Evolutionary conservation across 768 basidiomycete genomes (phyloP).

Genomic region (Lentinula sp.): DNA sequence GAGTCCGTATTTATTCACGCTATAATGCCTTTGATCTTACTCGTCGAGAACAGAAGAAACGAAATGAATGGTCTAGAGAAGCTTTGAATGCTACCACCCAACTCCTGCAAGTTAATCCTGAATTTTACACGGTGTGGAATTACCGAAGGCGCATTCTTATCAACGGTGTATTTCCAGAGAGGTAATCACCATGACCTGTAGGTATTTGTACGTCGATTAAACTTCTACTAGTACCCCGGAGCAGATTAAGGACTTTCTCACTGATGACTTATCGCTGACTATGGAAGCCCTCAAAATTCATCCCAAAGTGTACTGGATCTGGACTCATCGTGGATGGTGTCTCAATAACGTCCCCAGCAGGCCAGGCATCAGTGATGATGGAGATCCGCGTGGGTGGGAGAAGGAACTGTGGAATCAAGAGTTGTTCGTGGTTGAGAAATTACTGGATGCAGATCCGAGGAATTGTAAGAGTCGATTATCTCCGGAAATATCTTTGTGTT

Average conservation of each 20-base stretch:
- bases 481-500: not conserved
- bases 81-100: constrained; percentile 73
- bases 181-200: constrained; percentile 33
- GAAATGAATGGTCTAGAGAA: constrained; percentile 62
- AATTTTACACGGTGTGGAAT: constrained; percentile 97
- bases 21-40: constrained; percentile 1
- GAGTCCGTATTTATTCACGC: constrained; percentile 37
- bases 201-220: not conserved
- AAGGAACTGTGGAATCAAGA: constrained; percentile 80
- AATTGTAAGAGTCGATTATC: constrained; percentile 56
- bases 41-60: constrained; percentile 50
- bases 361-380: constrained; percentile 42
- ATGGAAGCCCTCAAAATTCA: constrained; percentile 73
- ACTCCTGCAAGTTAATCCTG: constrained; percentile 82
- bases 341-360: constrained; percentile 79
- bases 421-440: constrained; percentile 82
- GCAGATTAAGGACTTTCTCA: constrained; percentile 56
- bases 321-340: constrained; percentile 98
- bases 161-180: constrained; percentile 60
- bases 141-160: constrained; percentile 79
- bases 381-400: constrained; percentile 61
- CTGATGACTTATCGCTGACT: constrained; percentile 75
- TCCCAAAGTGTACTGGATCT: constrained; percentile 98
- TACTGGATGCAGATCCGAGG: constrained; percentile 85
- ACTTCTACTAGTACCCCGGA: constrained; percentile 42